Evolutionary conservation across 179 eudicot genomes (phyloP).

Genomic region (Carnegiea gigantea): DNA sequence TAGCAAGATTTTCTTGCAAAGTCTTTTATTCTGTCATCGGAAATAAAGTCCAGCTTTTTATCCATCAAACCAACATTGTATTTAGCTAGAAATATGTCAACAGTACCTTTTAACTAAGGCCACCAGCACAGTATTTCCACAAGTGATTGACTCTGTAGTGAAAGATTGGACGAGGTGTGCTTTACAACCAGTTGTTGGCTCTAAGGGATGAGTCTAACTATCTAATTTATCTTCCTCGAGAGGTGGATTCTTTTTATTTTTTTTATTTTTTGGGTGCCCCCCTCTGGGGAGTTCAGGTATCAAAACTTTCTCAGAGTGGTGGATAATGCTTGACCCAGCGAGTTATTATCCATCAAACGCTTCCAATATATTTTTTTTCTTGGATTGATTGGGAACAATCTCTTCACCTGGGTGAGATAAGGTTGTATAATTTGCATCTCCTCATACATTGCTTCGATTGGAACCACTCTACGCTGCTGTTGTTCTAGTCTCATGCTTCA

Average conservation of each 20-base stretch:
- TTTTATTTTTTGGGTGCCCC: too few relatives aligned
- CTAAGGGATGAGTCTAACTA: neutral
- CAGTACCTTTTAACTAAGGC: neutral
- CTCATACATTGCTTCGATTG: neutral
- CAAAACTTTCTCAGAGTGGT: neutral
- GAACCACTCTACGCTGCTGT: neutral
- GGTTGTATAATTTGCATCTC: neutral
- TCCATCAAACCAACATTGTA: neutral
- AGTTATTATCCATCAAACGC: neutral
- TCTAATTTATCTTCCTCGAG: neutral
- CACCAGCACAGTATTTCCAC: neutral
- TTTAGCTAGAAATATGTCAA: neutral
- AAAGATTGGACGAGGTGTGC: neutral
- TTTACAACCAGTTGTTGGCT: neutral
- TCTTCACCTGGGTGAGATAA: neutral
- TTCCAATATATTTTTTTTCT: neutral
- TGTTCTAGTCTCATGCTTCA: too few relatives aligned
- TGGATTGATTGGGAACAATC: neutral
- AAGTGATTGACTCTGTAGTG: neutral
- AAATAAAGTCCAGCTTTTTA: neutral
- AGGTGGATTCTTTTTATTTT: neutral
- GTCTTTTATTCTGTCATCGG: neutral
- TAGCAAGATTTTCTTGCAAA: neutral
- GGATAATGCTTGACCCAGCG: neutral
- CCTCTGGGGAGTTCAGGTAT: neutral